Percentiles rank a stretch among this genome's conserved stretches.
These are phyloP conservation scores for Knoxia roxburghii DNA, from an alignment of 257 asterid genomes.

Conservation along the genomic window DNA sequence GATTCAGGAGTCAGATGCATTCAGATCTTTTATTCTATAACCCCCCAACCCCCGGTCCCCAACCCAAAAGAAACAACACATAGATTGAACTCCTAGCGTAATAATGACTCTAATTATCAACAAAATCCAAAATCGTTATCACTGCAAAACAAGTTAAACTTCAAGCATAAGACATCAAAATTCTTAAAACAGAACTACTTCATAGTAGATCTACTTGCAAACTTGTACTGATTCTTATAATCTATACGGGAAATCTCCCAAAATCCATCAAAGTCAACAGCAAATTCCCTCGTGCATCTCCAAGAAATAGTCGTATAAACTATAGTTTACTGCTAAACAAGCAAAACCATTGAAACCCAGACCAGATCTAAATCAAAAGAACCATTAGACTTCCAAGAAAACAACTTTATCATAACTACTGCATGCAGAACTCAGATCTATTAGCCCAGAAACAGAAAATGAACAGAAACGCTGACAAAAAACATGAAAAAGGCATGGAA, in stretches of 20 bases:
- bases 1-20: not conserved
- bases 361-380: constrained; percentile 4
- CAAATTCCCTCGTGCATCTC: not conserved
- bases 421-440: constrained; percentile 5
- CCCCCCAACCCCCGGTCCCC: too few species aligned
- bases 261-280: not conserved
- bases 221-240: not conserved
- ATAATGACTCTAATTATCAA: not conserved
- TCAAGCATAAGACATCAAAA: not conserved
- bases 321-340: not conserved
- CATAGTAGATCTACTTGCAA: not conserved
- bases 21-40: not conserved
- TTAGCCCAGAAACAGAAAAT: not conserved
- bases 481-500: not conserved
- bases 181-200: not conserved
- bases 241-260: not conserved
- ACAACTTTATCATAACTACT: not conserved
- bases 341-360: constrained; percentile 1
- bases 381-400: not conserved
- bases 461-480: not conserved
- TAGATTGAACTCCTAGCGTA: not conserved
- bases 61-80: not conserved
- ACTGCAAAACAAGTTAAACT: not conserved
- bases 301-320: too few species aligned
- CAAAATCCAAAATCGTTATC: not conserved